These are phyloP conservation scores for Lecanosticta acicola DNA, from an alignment of 2,329 filamentous ascomycete genomes.

Conservation along the genomic window DNA sequence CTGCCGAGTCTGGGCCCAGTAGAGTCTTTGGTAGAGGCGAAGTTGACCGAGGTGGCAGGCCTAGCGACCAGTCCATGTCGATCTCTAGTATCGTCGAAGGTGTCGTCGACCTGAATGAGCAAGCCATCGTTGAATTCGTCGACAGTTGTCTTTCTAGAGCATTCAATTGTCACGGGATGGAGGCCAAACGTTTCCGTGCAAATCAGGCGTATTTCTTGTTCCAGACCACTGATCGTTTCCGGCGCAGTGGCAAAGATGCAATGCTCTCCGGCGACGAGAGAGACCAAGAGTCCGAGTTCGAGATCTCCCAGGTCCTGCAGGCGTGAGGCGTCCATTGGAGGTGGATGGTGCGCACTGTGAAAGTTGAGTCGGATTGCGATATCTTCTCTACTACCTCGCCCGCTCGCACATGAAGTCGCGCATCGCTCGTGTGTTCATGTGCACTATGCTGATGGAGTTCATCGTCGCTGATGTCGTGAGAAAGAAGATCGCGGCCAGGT, in stretches of 20 bases:
- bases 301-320: constrained; percentile 78
- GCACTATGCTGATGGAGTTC: too few relatives aligned
- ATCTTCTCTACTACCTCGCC: too few relatives aligned
- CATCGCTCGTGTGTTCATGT: too few relatives aligned
- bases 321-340: constrained; percentile 38
- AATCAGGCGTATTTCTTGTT: constrained; percentile 52
- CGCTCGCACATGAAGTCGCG: too few relatives aligned
- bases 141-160: constrained; percentile 65
- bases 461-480: too few relatives aligned
- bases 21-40: constrained; percentile 12
- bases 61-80: constrained; percentile 2
- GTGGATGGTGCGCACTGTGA: too few relatives aligned
- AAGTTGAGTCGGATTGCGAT: too few relatives aligned
- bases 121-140: constrained; percentile 75
- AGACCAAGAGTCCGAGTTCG: constrained; percentile 78
- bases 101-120: constrained; percentile 41
- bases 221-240: constrained; percentile 29
- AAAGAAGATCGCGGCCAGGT: too few relatives aligned
- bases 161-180: constrained; percentile 64
- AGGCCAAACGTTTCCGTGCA: constrained; percentile 67
- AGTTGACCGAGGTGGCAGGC: constrained; percentile 11
- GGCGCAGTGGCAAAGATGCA: constrained; percentile 75
- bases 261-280: constrained; percentile 75
- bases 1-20: constrained; percentile 16
- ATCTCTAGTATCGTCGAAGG: constrained; percentile 10